Base-by-base conservation (phyloP, 768 basidiomycete species). In the Leccinum broughii region DNA sequence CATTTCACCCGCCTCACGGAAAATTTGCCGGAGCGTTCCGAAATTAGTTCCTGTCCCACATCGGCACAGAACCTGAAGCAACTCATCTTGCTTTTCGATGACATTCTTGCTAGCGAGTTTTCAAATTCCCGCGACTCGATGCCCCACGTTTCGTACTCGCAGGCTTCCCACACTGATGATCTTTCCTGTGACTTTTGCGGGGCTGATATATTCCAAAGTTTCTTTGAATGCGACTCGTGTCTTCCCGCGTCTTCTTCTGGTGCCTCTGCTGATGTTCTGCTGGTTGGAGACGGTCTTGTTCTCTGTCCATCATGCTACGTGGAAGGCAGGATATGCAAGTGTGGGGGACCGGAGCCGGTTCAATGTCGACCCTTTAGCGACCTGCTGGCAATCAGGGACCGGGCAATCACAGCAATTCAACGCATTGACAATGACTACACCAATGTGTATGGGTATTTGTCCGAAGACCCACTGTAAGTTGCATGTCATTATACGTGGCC, bases 141-240 rank as follows among this genome's bases (percentile, higher is more conserved):
- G 68, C 64, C 66, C 17, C 73, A 76, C 57, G 64, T 75, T 17
- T 72, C 73, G 26, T 68, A 68, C 51, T 58, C 68, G 57, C 63
- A 50, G 56, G 17, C 44, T 20, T 37, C 39, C 34, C 63, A 71
- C 30, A 48, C 56, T 6, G 75, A 73, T 54, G 46, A 77, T 17
- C 77, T 83, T 37, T 75, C 66, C 8, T 93, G 92, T 67, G 91
- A 93, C 68, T 93, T 91, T 69, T 94, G 92, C 66, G 86, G 85
- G 17, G 83, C 83, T 3, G 92, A 94, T 66, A 83, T 94, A 60
- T 93, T 93, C 64, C 86, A 91, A 63, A 86, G 87, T 61, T 92
- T 86, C 70, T 90, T 93, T 62, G 86, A 89, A 69, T 93, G 92
- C 68, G 67, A 70, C 2, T 60, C 64, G 1, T 89, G 90, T 65